Evolutionary conservation across 2,329 filamentous ascomycete genomes (phyloP).

Genomic region (Aspergillus japonicus): DNA sequence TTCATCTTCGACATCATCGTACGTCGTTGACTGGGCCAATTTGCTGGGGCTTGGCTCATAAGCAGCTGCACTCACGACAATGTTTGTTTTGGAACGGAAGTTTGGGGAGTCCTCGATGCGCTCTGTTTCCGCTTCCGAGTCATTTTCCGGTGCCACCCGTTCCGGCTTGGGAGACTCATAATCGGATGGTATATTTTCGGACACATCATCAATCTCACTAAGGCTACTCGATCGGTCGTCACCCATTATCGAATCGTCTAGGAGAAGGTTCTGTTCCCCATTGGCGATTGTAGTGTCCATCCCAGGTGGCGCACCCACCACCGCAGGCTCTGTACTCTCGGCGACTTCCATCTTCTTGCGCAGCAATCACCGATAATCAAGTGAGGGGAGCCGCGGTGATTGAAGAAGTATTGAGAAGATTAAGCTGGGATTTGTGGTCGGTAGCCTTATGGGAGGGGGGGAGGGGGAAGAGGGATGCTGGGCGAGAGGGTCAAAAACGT

Average conservation of each 20-base stretch:
- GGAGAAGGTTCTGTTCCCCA: slow-evolving; percentile 34
- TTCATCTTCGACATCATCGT: slow-evolving; percentile 51
- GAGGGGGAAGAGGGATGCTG: slow-evolving; percentile 7
- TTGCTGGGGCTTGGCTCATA: slow-evolving; percentile 74
- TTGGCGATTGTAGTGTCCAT: slow-evolving; percentile 36
- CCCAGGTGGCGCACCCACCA: slow-evolving; percentile 35
- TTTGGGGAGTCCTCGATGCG: slow-evolving; percentile 84
- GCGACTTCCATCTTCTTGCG: slow-evolving; percentile 41
- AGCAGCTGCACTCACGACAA: slow-evolving; percentile 58
- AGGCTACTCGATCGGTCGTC: slow-evolving; percentile 84
- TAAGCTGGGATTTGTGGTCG: slow-evolving; percentile 17
- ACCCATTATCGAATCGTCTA: slow-evolving; percentile 51
- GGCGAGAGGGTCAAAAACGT: slow-evolving; percentile 13
- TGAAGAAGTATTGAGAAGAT: not conserved
- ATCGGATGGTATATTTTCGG: slow-evolving; percentile 61
- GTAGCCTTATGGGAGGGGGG: slow-evolving; percentile 20
- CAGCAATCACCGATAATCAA: not conserved
- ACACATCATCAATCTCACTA: slow-evolving; percentile 85
- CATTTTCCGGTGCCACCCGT: slow-evolving; percentile 61
- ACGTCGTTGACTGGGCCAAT: slow-evolving; percentile 59
- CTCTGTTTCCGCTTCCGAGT: slow-evolving; percentile 91
- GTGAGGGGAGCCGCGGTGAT: slow-evolving; percentile 1
- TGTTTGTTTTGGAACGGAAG: slow-evolving; percentile 58
- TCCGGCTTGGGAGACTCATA: slow-evolving; percentile 52
- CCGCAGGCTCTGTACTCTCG: slow-evolving; percentile 36